Conservation (phyloP, 495 filamentous ascomycete genomes). For the Tuber aestivum region DNA sequence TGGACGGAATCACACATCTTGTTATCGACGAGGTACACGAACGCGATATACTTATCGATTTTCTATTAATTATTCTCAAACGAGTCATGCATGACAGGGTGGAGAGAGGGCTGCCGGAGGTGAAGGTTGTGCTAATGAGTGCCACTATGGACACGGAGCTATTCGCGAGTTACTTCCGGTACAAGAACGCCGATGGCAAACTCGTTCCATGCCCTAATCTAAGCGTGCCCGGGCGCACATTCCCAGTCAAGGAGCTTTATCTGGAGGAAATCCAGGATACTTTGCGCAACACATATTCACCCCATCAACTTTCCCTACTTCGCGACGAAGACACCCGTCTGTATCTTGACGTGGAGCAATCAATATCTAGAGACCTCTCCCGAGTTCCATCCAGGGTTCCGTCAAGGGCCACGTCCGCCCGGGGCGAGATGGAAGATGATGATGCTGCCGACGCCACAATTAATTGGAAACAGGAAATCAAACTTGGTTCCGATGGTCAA, state of each 20-base stretch:
- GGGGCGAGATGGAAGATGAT: constrained; percentile 27
- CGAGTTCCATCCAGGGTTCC: constrained; percentile 35
- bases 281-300: constrained; percentile 40
- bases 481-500: constrained; percentile 38
- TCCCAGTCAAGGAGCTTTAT: constrained; percentile 52
- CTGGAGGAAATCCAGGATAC: constrained; percentile 50
- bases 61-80: constrained; percentile 54
- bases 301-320: constrained; percentile 35
- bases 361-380: constrained; percentile 29
- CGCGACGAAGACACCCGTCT: constrained; percentile 42
- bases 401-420: constrained; percentile 23
- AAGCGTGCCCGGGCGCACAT: constrained; percentile 53
- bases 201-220: constrained; percentile 50
- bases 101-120: constrained; percentile 43
- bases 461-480: constrained; percentile 49
- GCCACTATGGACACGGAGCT: constrained; percentile 55
- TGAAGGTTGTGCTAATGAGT: constrained; percentile 57
- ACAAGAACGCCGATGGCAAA: constrained; percentile 38
- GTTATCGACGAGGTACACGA: constrained; percentile 61
- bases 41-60: constrained; percentile 53
- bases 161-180: constrained; percentile 53
- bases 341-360: constrained; percentile 45
- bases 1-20: constrained; percentile 51
- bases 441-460: constrained; percentile 43
- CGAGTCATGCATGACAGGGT: constrained; percentile 45